A percentile compares a stretch with the other conserved stretches of the same genome.
These are phyloP conservation scores for Cenococcum geophilum DNA, from an alignment of 495 filamentous ascomycete species.

Conservation along the genomic window DNA sequence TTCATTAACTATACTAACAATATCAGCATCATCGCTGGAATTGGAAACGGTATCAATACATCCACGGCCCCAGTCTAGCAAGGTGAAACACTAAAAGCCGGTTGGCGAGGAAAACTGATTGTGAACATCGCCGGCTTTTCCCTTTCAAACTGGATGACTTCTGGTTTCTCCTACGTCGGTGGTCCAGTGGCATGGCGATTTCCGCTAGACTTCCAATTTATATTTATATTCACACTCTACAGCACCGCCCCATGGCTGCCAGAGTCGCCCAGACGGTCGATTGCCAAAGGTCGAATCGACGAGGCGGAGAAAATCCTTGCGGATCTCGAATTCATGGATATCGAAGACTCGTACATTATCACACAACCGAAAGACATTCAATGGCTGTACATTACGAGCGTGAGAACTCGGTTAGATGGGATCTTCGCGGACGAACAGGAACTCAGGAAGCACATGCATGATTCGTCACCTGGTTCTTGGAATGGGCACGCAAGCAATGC, in stretches of 20 bases:
- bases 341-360: constrained; percentile 1
- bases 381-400: too few species aligned
- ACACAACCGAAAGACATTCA: too few species aligned
- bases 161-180: constrained; percentile 46
- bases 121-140: constrained; percentile 56
- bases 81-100: constrained; percentile 53
- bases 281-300: constrained; percentile 44
- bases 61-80: constrained; percentile 63
- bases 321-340: not conserved
- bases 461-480: too few species aligned
- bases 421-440: too few species aligned
- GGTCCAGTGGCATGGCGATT: constrained; percentile 50
- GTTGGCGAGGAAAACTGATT: constrained; percentile 54
- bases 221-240: constrained; percentile 52
- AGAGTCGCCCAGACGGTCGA: constrained; percentile 49
- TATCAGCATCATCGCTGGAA: constrained; percentile 35
- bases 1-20: not conserved
- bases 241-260: constrained; percentile 50
- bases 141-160: constrained; percentile 53
- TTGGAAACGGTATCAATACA: constrained; percentile 64
- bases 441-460: too few species aligned
- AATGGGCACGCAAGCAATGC: too few species aligned
- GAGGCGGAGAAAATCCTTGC: not conserved
- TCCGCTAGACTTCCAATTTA: constrained; percentile 53
- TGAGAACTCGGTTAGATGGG: too few species aligned